Evolutionary conservation across 129 eudicot genomes (phyloP), one percentile per base, ranked within the genome.

Genomic region (Oenanthe sinensis): DNA sequence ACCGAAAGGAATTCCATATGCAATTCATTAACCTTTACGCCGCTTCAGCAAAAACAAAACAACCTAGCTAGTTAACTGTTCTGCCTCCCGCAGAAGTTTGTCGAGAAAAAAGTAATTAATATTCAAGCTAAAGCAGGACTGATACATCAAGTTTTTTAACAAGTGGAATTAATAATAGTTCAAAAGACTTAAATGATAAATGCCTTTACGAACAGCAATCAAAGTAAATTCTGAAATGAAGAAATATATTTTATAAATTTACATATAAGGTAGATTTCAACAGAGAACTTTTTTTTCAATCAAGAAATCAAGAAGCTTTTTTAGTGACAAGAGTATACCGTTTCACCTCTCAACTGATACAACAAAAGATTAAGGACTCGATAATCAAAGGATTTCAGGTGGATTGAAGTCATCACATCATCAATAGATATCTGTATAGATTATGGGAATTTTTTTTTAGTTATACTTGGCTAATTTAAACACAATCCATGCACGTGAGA

Each of bases 1-100:
- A 85, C 82, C 30, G 98, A 89, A 47, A 94, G 83, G 81, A 94
- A 94, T 75, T 91, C 97, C 98, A 94, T 91, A 82, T 94, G 97
- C 84, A 83, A 65, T 81, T 94, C 97, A 82, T 94, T 87, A 70
- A 94, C 91, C 98, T 93, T 89, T 71, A 87, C 77, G 46, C 80
- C 82, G 92, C 87, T 82, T 89, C 85, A 81, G 84, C 72, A 86
- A 44, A 81, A 85, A 80, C 62, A 80, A 28, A 79, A 68, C 30
- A 76, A 79, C 43, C 48, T 8, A 72, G 76, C 76, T 37, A 82
- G 76, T 26, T 24, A 74, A 12, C 30, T 22, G 46, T 9, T 63
- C 9, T 47, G 58, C 78, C 30, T 68, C 75, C 15, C 71, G 46
- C 45, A 50, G 36, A 46, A 37, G 62, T 42, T 69, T 69, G 13